Evolutionary conservation across 2,329 filamentous ascomycete genomes (phyloP), one percentile per base, ranked within the genome.

Genomic region (Aspergillus ochraceoroseus): DNA sequence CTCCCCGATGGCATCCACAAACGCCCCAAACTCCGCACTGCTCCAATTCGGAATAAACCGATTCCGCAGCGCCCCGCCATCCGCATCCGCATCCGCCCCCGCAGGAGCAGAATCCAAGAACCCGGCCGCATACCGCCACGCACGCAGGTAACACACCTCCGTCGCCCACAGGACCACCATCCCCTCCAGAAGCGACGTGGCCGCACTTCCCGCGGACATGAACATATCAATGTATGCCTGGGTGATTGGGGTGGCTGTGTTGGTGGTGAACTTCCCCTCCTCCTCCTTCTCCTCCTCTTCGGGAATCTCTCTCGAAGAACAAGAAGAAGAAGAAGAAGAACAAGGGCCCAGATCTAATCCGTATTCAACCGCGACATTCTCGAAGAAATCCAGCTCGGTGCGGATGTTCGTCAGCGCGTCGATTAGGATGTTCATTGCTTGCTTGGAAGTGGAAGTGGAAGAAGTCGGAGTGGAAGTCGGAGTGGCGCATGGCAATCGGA

Each of bases 121-220:
- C 4, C 32, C 43, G 3, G 50, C 55, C 14, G 64, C 66, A 54
- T 59, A 64, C 7, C 66, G 68, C 80, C 80, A 83, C 8, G 79
- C 73, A 26, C 75, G 69, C 12, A 81, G 57, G 55, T 82, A 83
- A 44, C 72, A 75, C 32, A 71, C 77, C 64, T 90, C 85, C 1
- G 82, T 87, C n/a, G 79, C 80, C 80, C 83, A 89, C 15, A 88
- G 74, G n/a, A 85, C 73, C 2, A 86, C 74, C 46, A 86, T 70
- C 4, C 80, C 82, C 57, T 87, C 82, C 2, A 88, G 64, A 55
- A 85, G 57, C 1, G 64, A 71, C 2, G 68, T 67, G 5, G 67
- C 70, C 0, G 72, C 64, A 35, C 71, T 70, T 8, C 75, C 70
- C 3, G 72, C 72, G n/a, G 70, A 73, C 41, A 79, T 74, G 3